phyloP scores from a whole-genome alignment of 1,284 basidiomycete species.

The Trichosporon sp. region DNA sequence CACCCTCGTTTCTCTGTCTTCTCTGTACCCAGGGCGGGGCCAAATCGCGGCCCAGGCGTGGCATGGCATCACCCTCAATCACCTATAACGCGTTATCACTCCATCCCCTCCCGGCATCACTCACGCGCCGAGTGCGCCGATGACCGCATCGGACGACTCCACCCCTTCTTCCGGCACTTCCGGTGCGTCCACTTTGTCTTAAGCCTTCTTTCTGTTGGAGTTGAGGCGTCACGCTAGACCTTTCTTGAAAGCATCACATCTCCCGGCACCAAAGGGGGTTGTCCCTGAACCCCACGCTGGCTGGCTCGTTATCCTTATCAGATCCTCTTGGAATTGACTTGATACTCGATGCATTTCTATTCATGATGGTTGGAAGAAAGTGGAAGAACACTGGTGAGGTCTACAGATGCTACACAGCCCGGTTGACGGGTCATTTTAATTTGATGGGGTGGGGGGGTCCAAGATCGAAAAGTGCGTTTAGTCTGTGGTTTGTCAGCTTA shows the following conservation, averaged over 20 bases:
- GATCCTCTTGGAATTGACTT: too few relatives aligned
- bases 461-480: constrained; percentile 1
- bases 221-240: neutral
- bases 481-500: constrained; percentile 12
- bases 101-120: constrained; percentile 4
- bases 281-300: neutral
- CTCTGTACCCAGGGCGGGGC: too few relatives aligned
- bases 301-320: neutral
- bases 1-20: neutral
- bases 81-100: constrained; percentile 15
- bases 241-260: neutral
- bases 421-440: constrained; percentile 14
- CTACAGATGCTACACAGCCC: constrained; percentile 19
- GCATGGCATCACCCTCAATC: constrained; percentile 16
- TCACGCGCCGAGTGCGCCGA: neutral
- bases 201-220: neutral
- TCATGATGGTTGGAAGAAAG: constrained; percentile 6
- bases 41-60: neutral
- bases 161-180: neutral
- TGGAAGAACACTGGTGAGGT: constrained; percentile 16
- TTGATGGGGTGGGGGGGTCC: neutral
- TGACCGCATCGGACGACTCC: constrained; percentile 7
- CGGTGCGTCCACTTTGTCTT: neutral
- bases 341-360: constrained; percentile 18
- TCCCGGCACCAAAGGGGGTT: neutral